Base-by-base conservation (phyloP, 148 eudicot species). In the Camellia lanceoleosa region DNA sequence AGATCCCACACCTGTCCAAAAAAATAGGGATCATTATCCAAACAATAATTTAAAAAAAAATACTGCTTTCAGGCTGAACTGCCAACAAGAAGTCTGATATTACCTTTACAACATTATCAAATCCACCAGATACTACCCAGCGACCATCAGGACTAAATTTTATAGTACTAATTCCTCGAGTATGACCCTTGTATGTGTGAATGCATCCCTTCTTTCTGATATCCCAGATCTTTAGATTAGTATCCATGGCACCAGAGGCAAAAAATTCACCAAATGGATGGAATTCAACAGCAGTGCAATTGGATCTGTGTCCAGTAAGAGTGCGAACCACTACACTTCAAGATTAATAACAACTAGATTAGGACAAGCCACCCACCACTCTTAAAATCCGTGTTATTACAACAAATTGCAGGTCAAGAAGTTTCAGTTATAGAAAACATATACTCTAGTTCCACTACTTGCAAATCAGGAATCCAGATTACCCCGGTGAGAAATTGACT, bases 251-350 rank as follows among this genome's bases (percentile, higher is more conserved):
- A 79, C 99, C 99, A 79, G 99, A 97, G 62, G 97, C 99, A 82
- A 97, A 92, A 84, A 97, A 97, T 80, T 97, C 98, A 81, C 99
- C 99, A 85, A 94, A 97, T 12, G 97, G 98, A 84, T 97, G 99
- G 79, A 97, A 97, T 61, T 94, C 99, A 59, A 90, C 80, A 58
- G 98, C 89, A 64, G 93, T 94, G 85, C 98, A 94, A 79, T 91
- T 90, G 68, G 97, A 90, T 87, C 94, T 88, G 85, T 97, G 98
- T 77, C 97, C 98, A 71, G 89, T 85, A 82, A 97, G 92, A 83
- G 93, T 90, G 86, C 95, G 97, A 83, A 97, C 97, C 92, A 92
- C 98, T 94, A 86, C 90, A 88, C 84, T 84, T 88, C 83, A 89
- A 82, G 84, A 86, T 83, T 60, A 87, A 81, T 71, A 81, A 19